Conservation (phyloP, 805 yeast genomes). For the Metschnikowia reukaufii region DNA sequence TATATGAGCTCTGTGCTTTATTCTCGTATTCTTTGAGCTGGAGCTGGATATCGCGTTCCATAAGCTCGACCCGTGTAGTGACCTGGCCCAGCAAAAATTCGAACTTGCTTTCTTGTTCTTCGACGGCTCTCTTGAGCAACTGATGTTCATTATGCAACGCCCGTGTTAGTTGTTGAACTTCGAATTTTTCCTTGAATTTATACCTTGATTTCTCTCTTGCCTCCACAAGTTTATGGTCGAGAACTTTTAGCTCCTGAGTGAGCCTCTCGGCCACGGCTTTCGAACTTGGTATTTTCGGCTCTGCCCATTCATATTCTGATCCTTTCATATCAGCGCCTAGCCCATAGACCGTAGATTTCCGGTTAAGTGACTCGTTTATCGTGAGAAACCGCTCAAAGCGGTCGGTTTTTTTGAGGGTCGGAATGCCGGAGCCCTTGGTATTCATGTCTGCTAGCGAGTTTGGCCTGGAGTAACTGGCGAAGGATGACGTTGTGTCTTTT, state of each 20-base stretch:
- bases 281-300: neutral
- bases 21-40: constrained; percentile 32
- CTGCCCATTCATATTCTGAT: neutral
- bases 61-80: constrained; percentile 28
- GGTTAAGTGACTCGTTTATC: constrained; percentile 17
- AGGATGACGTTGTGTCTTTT: neutral
- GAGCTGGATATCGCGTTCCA: constrained; percentile 30
- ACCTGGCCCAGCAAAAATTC: constrained; percentile 28
- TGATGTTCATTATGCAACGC: constrained; percentile 13
- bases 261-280: constrained; percentile 11
- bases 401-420: constrained; percentile 13
- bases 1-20: constrained; percentile 27
- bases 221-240: constrained; percentile 24
- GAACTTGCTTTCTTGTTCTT: constrained; percentile 19
- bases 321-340: neutral
- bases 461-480: neutral
- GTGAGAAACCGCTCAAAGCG: constrained; percentile 14
- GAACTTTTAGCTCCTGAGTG: constrained; percentile 16
- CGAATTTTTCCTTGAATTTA: constrained; percentile 11
- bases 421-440: constrained; percentile 15
- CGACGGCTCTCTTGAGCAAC: constrained; percentile 9
- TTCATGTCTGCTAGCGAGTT: constrained; percentile 3
- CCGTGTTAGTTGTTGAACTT: constrained; percentile 10
- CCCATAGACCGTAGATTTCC: constrained; percentile 10
- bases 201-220: constrained; percentile 8